These are phyloP conservation scores for Musa balbisiana DNA, from an alignment of 202 grass and related monocot genomes.

Conservation along the genomic window DNA sequence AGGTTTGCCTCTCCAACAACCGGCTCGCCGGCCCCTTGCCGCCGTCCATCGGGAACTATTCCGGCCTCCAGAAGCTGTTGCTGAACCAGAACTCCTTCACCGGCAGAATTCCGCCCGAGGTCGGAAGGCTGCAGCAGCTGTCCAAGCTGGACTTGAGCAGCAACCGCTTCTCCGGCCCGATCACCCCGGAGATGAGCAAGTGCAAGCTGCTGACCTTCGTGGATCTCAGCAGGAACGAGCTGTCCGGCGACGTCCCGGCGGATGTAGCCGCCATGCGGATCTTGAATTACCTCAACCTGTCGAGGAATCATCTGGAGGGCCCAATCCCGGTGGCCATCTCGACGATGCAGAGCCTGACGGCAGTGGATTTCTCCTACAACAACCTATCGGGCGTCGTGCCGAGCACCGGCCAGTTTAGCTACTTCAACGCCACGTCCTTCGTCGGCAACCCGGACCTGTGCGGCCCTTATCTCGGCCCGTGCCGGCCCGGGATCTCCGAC, in stretches of 20 bases:
- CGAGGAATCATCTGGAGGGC: slow-evolving; percentile 64
- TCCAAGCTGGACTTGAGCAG: slow-evolving; percentile 83
- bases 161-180: slow-evolving; percentile 42
- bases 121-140: slow-evolving; percentile 67
- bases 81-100: slow-evolving; percentile 83
- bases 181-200: slow-evolving; percentile 62
- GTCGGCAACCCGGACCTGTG: slow-evolving; percentile 68
- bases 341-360: slow-evolving; percentile 93
- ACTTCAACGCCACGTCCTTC: slow-evolving; percentile 97
- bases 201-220: slow-evolving; percentile 81
- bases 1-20: slow-evolving; percentile 89
- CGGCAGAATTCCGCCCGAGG: slow-evolving; percentile 57
- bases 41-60: slow-evolving; percentile 73
- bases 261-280: slow-evolving; percentile 71
- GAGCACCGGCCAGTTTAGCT: slow-evolving; percentile 83
- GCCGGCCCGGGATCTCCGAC: slow-evolving; percentile 27
- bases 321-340: slow-evolving; percentile 66
- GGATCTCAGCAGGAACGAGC: slow-evolving; percentile 70
- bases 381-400: slow-evolving; percentile 85
- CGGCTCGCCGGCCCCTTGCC: slow-evolving; percentile 64
- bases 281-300: slow-evolving; percentile 90
- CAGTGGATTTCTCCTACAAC: slow-evolving; percentile 98
- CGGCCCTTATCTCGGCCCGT: slow-evolving; percentile 59
- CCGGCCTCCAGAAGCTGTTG: slow-evolving; percentile 72
- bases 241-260: slow-evolving; percentile 55